These are phyloP conservation scores for Phytophthora chlamydospora DNA, from an alignment of 352 stramenopile species.

Conservation along the genomic window DNA sequence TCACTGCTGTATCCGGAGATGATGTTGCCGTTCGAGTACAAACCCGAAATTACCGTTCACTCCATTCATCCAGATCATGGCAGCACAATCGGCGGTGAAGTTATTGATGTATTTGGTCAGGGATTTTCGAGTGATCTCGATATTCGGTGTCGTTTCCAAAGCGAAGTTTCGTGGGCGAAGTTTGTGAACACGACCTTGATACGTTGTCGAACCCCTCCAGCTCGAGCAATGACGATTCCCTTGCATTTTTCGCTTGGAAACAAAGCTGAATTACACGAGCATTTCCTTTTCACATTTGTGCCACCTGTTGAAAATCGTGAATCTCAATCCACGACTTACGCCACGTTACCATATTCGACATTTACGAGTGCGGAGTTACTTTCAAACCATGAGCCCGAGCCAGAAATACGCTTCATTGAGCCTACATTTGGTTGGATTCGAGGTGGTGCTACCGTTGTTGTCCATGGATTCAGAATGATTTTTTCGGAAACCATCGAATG, in stretches of 20 bases:
- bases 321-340: background rate
- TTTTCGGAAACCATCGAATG: constrained; percentile 35
- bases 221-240: constrained; percentile 27
- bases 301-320: constrained; percentile 9
- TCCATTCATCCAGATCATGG: constrained; percentile 33
- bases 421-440: constrained; percentile 44
- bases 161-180: constrained; percentile 2
- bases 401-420: constrained; percentile 30
- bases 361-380: background rate
- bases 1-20: constrained; percentile 19
- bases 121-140: constrained; percentile 38
- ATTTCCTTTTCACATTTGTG: constrained; percentile 34
- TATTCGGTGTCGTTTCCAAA: constrained; percentile 38
- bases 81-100: constrained; percentile 14
- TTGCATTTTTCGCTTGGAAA: constrained; percentile 39
- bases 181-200: constrained; percentile 51
- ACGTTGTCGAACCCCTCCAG: constrained; percentile 42
- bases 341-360: background rate
- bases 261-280: constrained; percentile 17
- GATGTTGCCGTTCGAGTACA: constrained; percentile 35
- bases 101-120: constrained; percentile 41
- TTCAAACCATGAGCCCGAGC: background rate
- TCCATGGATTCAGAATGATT: constrained; percentile 34
- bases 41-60: constrained; percentile 29
- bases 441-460: constrained; percentile 34